Percentiles rank a stretch among this genome's conserved stretches.
Conservation (phyloP, 106 monocot genomes). For the Dactylorhiza incarnata region DNA sequence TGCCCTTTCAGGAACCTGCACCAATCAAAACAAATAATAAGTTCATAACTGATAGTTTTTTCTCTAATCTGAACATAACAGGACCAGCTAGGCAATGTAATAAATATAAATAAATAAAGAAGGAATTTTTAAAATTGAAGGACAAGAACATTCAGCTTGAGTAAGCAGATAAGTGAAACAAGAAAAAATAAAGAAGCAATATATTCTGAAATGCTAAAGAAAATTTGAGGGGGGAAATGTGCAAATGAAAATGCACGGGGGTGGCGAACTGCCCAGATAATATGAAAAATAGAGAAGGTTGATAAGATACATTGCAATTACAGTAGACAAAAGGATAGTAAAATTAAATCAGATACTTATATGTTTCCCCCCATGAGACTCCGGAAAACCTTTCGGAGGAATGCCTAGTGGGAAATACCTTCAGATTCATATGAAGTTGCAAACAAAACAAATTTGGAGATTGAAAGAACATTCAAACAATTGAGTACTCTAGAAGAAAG, state of each 20-base stretch:
- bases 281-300: neutral
- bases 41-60: neutral
- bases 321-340: neutral
- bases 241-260: neutral
- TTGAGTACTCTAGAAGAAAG: neutral
- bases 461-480: neutral
- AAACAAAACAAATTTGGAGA: neutral
- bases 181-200: neutral
- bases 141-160: neutral
- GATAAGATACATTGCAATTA: neutral
- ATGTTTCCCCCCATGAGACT: neutral
- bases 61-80: neutral
- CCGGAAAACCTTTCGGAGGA: neutral
- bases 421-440: neutral
- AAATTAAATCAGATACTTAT: neutral
- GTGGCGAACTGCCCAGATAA: neutral
- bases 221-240: neutral
- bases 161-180: neutral
- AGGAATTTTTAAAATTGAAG: neutral
- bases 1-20: conserved; percentile 91
- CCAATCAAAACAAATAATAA: conserved; percentile 8
- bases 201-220: neutral
- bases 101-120: neutral
- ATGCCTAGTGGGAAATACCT: neutral
- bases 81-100: neutral